Conservation (phyloP, 352 stramenopile genomes). For the Paralagenidium karlingii region DNA sequence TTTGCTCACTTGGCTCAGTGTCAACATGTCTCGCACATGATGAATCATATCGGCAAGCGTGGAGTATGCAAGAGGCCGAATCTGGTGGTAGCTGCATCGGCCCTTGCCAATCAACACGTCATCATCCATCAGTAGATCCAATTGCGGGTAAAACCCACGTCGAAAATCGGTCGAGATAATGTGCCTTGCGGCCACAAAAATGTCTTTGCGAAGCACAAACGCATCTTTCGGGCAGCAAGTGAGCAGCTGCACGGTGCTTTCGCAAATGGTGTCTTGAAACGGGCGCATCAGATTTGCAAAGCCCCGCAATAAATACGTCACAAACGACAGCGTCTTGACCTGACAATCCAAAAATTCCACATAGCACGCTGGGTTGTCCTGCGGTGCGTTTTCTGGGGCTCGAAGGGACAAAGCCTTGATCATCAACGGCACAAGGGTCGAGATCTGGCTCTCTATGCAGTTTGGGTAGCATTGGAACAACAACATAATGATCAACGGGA, state of each 20-base stretch:
- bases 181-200: constrained; percentile 92
- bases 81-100: constrained; percentile 74
- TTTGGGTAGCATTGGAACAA: constrained; percentile 97
- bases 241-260: constrained; percentile 91
- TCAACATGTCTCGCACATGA: constrained; percentile 92
- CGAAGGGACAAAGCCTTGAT: constrained; percentile 88
- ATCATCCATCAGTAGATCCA: constrained; percentile 94
- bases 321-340: constrained; percentile 97
- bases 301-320: constrained; percentile 92
- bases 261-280: constrained; percentile 91
- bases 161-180: constrained; percentile 97
- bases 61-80: constrained; percentile 93
- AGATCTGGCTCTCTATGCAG: constrained; percentile 93
- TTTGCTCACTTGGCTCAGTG: constrained; percentile 88
- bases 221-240: constrained; percentile 90
- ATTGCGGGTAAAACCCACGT: constrained; percentile 90
- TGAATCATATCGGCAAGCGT: constrained; percentile 97
- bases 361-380: constrained; percentile 54
- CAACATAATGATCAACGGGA: constrained; percentile 97
- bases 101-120: constrained; percentile 86
- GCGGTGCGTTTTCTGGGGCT: constrained; percentile 40
- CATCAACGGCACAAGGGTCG: constrained; percentile 94
- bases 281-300: constrained; percentile 89
- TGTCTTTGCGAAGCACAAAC: constrained; percentile 92
- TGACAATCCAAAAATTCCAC: constrained; percentile 91